Evolutionary conservation across 129 eudicot species (phyloP).

Genomic region (Arctium minus): DNA sequence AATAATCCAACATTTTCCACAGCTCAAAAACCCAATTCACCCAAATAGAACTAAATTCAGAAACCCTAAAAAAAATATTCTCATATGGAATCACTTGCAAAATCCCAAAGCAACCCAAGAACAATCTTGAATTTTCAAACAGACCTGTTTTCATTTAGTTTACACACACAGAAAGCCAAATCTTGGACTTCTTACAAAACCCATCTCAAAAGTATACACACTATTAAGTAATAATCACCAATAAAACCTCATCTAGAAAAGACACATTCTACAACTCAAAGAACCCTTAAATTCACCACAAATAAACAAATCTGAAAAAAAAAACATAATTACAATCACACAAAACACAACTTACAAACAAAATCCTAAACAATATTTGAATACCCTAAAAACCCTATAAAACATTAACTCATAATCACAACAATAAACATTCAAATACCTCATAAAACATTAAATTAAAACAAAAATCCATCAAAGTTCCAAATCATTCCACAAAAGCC

Average conservation of each 20-base stretch:
- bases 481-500: background rate
- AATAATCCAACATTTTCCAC: too few species aligned
- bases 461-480: conserved; percentile 1
- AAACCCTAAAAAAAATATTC: background rate
- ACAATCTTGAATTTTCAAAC: too few species aligned
- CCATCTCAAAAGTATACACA: background rate
- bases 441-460: background rate
- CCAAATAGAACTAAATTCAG: background rate
- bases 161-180: background rate
- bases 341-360: background rate
- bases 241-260: background rate
- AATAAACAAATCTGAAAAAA: background rate
- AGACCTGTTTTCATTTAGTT: too few species aligned
- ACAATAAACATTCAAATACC: conserved; percentile 7
- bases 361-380: background rate
- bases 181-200: background rate
- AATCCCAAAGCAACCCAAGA: too few species aligned
- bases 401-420: background rate
- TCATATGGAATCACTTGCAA: too few species aligned
- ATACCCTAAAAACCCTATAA: background rate
- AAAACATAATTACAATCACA: background rate
- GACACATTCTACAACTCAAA: background rate
- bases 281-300: background rate
- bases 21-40: background rate
- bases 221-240: background rate